phyloP scores from a whole-genome alignment of 148 eudicot genomes.

The Dysphania ambrosioides region DNA sequence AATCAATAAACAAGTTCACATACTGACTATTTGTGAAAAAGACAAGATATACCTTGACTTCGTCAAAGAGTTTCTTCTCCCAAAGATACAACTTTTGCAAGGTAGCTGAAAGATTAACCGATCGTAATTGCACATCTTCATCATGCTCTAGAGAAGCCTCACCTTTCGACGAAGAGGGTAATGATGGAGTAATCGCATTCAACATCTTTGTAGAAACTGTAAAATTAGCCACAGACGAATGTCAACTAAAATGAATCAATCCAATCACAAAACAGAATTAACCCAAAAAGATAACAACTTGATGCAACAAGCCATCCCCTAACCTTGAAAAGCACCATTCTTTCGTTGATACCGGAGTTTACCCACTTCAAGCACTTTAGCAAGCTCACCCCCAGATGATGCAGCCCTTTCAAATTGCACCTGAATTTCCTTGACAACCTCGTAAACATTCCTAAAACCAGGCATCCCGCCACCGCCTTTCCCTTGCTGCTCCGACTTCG shows the following conservation, averaged over 20 bases:
- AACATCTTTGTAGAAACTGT: conserved; percentile 88
- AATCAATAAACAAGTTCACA: not conserved
- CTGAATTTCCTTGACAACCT: conserved; percentile 77
- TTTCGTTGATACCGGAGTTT: conserved; percentile 61
- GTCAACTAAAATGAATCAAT: not conserved
- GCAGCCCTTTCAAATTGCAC: conserved; percentile 83
- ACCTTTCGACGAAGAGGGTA: conserved; percentile 53
- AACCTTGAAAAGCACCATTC: conserved; percentile 64
- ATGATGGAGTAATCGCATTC: conserved; percentile 58
- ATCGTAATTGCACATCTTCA: conserved; percentile 49
- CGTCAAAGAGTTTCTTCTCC: conserved; percentile 95
- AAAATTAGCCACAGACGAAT: conserved; percentile 13
- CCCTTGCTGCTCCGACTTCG: conserved; percentile 32
- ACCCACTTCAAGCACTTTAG: conserved; percentile 78
- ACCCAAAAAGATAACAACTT: not conserved
- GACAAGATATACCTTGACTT: conserved; percentile 71
- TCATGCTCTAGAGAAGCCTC: conserved; percentile 44
- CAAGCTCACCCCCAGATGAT: conserved; percentile 59
- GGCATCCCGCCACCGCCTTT: conserved; percentile 37
- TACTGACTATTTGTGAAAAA: not conserved
- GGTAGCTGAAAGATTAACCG: conserved; percentile 71
- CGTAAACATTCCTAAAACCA: conserved; percentile 50
- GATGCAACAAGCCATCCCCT: not conserved
- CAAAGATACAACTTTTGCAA: conserved; percentile 84
- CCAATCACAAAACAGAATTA: not conserved